These are phyloP conservation scores for Aspergillus biplanus DNA, from an alignment of 495 filamentous ascomycete genomes.

Conservation along the genomic window DNA sequence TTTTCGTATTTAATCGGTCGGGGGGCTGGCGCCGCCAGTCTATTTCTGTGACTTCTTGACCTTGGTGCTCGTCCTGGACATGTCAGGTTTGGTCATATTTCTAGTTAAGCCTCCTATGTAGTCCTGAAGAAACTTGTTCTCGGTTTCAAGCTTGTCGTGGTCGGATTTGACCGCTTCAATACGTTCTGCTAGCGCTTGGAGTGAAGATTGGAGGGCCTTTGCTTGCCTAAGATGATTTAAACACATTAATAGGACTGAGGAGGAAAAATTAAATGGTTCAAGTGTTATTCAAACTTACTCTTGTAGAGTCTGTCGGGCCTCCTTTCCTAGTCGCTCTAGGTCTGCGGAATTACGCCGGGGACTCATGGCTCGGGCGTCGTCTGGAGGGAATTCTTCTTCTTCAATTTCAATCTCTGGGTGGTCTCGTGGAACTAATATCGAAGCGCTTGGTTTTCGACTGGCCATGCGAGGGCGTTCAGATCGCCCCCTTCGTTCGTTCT, in stretches of 20 bases:
- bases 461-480: conserved; percentile 55
- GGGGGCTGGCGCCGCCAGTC: conserved; percentile 9
- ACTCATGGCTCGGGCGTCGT: conserved; percentile 94
- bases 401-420: conserved; percentile 68
- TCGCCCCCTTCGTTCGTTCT: conserved; percentile 48
- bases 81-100: conserved; percentile 56
- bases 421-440: conserved; percentile 79
- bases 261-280: not conserved
- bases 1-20: conserved; percentile 6
- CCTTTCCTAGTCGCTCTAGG: conserved; percentile 79
- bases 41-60: conserved; percentile 52
- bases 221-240: conserved; percentile 66
- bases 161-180: conserved; percentile 94
- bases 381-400: conserved; percentile 71
- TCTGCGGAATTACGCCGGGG: conserved; percentile 89
- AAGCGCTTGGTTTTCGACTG: conserved; percentile 75
- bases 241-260: not conserved
- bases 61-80: conserved; percentile 46
- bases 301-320: conserved; percentile 69
- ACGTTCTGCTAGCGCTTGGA: conserved; percentile 84
- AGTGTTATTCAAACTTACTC: conserved; percentile 51
- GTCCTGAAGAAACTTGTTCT: conserved; percentile 94
- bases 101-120: conserved; percentile 64
- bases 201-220: conserved; percentile 80
- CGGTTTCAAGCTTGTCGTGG: conserved; percentile 90